A percentile compares a stretch with the other conserved stretches of the same genome.
These are phyloP conservation scores for Neonectria faginata DNA, from an alignment of 2,329 filamentous ascomycete species.

Conservation along the genomic window DNA sequence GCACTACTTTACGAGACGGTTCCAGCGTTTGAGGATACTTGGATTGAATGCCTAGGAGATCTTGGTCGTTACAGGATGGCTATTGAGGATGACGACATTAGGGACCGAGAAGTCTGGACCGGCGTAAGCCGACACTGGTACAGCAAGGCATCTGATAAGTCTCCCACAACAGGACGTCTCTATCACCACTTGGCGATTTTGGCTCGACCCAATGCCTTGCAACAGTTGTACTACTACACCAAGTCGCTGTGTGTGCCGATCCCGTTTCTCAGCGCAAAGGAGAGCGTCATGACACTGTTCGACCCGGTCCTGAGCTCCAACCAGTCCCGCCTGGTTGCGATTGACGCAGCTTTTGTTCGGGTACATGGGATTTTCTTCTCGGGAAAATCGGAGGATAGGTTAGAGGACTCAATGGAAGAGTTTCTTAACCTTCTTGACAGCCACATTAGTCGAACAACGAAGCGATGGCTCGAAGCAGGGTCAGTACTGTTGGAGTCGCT, in stretches of 20 bases:
- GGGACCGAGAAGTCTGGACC: slow-evolving; percentile 84
- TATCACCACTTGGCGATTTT: slow-evolving; percentile 91
- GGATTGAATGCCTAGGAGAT: slow-evolving; percentile 94
- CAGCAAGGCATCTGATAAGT: slow-evolving; percentile 80
- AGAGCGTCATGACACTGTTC: slow-evolving; percentile 78
- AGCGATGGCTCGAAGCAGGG: slow-evolving; percentile 65
- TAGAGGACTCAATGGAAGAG: slow-evolving; percentile 57
- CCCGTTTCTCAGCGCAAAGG: slow-evolving; percentile 75
- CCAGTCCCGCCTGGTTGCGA: slow-evolving; percentile 47
- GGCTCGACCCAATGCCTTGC: slow-evolving; percentile 74
- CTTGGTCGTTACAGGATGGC: slow-evolving; percentile 88
- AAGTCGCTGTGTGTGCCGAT: slow-evolving; percentile 77
- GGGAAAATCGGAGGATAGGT: slow-evolving; percentile 58
- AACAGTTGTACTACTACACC: slow-evolving; percentile 78
- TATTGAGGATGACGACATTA: slow-evolving; percentile 83
- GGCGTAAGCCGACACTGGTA: slow-evolving; percentile 87
- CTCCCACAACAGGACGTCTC: slow-evolving; percentile 79
- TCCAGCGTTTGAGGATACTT: slow-evolving; percentile 84
- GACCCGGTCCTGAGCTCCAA: slow-evolving; percentile 64
- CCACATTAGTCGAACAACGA: slow-evolving; percentile 64
- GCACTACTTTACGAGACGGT: slow-evolving; percentile 88
- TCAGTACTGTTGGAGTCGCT: slow-evolving; percentile 29
- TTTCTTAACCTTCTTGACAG: slow-evolving; percentile 67
- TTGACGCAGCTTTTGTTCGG: slow-evolving; percentile 72
- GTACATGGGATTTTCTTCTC: slow-evolving; percentile 74